phyloP scores from a whole-genome alignment of 129 eudicot genomes.

The Tagetes patula region DNA sequence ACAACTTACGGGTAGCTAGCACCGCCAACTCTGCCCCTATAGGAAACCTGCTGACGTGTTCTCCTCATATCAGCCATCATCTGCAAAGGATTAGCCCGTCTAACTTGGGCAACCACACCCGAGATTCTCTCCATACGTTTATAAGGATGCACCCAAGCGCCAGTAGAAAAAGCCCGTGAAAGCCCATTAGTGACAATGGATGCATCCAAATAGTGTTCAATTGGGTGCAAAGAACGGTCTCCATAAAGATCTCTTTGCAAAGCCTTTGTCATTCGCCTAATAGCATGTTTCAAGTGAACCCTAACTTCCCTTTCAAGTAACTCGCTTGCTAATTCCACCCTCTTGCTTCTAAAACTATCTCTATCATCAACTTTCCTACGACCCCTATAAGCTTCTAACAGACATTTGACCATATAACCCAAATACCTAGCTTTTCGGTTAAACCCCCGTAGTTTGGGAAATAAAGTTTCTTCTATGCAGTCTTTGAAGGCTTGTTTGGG shows the following conservation, averaged over 20 bases:
- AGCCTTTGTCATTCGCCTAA: constrained; percentile 72
- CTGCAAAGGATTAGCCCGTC: constrained; percentile 88
- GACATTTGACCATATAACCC: constrained; percentile 85
- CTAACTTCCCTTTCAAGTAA: constrained; percentile 74
- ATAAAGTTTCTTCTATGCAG: constrained; percentile 40
- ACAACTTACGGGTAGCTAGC: constrained; percentile 93
- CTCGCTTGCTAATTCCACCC: constrained; percentile 89
- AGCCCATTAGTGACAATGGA: constrained; percentile 86
- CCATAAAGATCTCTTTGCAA: constrained; percentile 82
- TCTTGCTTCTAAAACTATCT: constrained; percentile 85
- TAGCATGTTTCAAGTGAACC: constrained; percentile 75
- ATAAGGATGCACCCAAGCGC: constrained; percentile 84
- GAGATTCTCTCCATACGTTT: constrained; percentile 68
- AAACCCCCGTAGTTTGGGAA: constrained; percentile 60
- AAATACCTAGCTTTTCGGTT: constrained; percentile 68
- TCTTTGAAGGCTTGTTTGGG: constrained; percentile 46
- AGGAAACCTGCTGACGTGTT: constrained; percentile 78
- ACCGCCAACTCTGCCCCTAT: constrained; percentile 89
- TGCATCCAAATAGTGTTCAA: constrained; percentile 85
- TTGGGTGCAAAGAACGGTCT: constrained; percentile 47
- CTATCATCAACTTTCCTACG: constrained; percentile 73
- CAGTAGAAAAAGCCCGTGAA: constrained; percentile 90
- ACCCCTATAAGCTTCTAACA: constrained; percentile 69
- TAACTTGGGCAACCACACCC: constrained; percentile 88
- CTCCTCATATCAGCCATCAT: constrained; percentile 83